These are phyloP conservation scores for Torrubiella hemipterigena DNA, from an alignment of 2,329 filamentous ascomycete genomes.

Conservation along the genomic window DNA sequence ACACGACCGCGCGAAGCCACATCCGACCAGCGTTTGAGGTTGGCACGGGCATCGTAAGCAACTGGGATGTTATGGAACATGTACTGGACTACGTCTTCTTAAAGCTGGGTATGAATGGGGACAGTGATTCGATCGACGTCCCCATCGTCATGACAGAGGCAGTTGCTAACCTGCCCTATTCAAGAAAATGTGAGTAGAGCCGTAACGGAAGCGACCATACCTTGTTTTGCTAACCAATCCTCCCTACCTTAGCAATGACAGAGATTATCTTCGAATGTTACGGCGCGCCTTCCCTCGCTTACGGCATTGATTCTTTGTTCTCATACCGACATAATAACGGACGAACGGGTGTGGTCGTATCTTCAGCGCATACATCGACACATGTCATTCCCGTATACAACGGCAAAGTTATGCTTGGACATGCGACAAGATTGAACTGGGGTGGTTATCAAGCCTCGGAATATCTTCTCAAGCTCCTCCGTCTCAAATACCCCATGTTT, in stretches of 20 bases:
- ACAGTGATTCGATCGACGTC: constrained; percentile 63
- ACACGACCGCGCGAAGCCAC: constrained; percentile 84
- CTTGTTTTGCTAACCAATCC: too few species aligned
- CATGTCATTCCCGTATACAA: constrained; percentile 91
- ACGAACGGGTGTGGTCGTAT: constrained; percentile 75
- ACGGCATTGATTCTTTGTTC: constrained; percentile 93
- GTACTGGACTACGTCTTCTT: constrained; percentile 89
- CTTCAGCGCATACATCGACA: constrained; percentile 85
- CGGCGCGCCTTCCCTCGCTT: constrained; percentile 75
- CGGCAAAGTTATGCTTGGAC: constrained; percentile 69
- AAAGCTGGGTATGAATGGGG: constrained; percentile 76
- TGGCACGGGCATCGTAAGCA: constrained; percentile 82
- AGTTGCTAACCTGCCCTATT: constrained; percentile 81
- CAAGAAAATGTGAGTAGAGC: constrained; percentile 61
- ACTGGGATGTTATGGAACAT: constrained; percentile 97
- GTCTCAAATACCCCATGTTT: constrained; percentile 84
- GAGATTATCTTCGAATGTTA: constrained; percentile 98
- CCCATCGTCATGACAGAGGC: constrained; percentile 94
- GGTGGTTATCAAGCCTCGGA: constrained; percentile 83
- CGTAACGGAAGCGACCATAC: too few species aligned
- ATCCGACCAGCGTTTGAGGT: constrained; percentile 84
- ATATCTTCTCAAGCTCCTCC: constrained; percentile 80
- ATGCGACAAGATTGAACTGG: constrained; percentile 88
- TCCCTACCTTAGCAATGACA: constrained; percentile 61
- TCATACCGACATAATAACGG: constrained; percentile 90